A percentile compares a stretch with the other conserved stretches of the same genome.
Conservation (phyloP, 2,329 filamentous ascomycete genomes). For the Nemania sp. region DNA sequence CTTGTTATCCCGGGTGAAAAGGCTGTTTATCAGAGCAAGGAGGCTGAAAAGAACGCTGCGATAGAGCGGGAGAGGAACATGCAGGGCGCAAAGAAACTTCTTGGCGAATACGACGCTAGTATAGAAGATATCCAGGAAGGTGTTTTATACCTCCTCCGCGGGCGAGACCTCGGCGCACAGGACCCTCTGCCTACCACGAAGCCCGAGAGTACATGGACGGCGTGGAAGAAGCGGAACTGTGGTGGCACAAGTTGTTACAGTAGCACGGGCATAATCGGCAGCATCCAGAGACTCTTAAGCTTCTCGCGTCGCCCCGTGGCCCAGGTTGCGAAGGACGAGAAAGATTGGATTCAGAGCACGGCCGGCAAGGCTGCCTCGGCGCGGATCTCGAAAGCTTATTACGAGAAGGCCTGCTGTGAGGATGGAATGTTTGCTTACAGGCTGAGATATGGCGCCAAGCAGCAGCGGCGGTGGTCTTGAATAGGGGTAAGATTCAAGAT, state of each 20-base stretch:
- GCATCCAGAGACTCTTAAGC: neutral
- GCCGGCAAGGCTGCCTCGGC: neutral
- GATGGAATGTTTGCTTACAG: conserved; percentile 6
- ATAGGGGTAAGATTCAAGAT: neutral
- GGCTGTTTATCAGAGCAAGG: no score
- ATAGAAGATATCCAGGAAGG: conserved; percentile 26
- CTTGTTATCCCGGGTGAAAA: no score
- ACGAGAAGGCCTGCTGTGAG: conserved; percentile 33
- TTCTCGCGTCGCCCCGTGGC: conserved; percentile 10
- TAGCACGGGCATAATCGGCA: neutral
- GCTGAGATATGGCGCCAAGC: conserved; percentile 14
- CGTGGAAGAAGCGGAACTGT: conserved; percentile 33
- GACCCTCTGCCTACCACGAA: neutral
- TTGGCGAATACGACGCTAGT: no score
- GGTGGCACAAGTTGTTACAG: conserved; percentile 31
- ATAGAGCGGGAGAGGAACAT: no score
- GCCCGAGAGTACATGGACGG: conserved; percentile 20
- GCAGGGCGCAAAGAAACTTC: no score
- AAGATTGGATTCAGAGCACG: conserved; percentile 2
- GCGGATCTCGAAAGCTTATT: conserved; percentile 21
- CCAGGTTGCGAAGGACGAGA: conserved; percentile 22
- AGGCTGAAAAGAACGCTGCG: no score
- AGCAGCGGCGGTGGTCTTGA: neutral
- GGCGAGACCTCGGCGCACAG: conserved; percentile 7
- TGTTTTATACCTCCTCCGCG: conserved; percentile 19